Conservation (phyloP, 208 protist species). For the Trypanosoma melophagium region DNA sequence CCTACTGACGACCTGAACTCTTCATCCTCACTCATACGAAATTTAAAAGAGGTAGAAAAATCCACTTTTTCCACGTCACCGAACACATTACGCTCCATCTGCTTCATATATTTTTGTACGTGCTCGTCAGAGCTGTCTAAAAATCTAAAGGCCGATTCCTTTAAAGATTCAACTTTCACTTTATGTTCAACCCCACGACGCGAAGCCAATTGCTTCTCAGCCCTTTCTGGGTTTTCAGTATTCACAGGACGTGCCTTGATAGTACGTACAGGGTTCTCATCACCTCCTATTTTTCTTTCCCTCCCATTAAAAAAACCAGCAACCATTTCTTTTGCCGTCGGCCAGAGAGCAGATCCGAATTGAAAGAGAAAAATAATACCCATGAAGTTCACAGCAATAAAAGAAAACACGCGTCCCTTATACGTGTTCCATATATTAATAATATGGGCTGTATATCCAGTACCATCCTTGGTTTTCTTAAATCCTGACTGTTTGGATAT, state of each 20-base stretch:
- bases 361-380: constrained; percentile 62
- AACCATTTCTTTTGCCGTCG: constrained; percentile 28
- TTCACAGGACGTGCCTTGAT: constrained; percentile 3
- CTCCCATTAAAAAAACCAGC: constrained; percentile 7
- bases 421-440: constrained; percentile 24
- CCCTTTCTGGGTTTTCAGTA: constrained; percentile 1
- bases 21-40: constrained; percentile 78
- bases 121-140: constrained; percentile 6
- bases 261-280: neutral
- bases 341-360: constrained; percentile 40
- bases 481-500: neutral
- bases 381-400: constrained; percentile 72
- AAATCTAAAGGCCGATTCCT: constrained; percentile 8
- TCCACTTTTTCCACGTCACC: constrained; percentile 11
- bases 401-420: constrained; percentile 37
- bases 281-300: constrained; percentile 13
- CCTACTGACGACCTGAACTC: constrained; percentile 69
- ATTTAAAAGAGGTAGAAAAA: constrained; percentile 70
- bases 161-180: neutral
- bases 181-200: neutral
- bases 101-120: constrained; percentile 5
- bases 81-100: constrained; percentile 19
- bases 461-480: neutral
- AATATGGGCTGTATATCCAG: neutral
- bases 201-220: neutral